Evolutionary conservation across 2,329 filamentous ascomycete species (phyloP).

Genomic region (Venturia pyrina): DNA sequence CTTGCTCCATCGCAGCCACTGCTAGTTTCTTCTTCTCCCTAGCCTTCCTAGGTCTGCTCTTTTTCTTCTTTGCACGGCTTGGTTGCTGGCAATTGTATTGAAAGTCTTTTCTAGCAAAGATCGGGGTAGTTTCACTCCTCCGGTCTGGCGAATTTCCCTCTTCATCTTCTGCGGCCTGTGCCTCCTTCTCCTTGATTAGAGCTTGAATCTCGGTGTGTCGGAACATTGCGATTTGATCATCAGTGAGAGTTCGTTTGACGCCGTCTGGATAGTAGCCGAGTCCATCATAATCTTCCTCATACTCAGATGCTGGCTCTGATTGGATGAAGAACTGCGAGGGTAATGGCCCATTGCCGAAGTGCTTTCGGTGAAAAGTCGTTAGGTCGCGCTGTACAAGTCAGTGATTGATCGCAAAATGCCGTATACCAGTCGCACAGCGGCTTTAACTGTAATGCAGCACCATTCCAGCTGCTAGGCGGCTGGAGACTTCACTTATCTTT

Average conservation of each 20-base stretch:
- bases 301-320: not conserved
- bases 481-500: too few species aligned
- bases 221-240: conserved; percentile 85
- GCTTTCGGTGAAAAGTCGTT: conserved; percentile 31
- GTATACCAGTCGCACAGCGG: not conserved
- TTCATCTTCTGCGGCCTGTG: not conserved
- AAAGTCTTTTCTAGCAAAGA: conserved; percentile 15
- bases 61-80: conserved; percentile 11
- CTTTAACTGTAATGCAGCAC: too few species aligned
- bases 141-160: not conserved
- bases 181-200: conserved; percentile 44
- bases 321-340: conserved; percentile 7
- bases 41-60: conserved; percentile 3
- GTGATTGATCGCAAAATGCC: not conserved
- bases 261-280: conserved; percentile 83
- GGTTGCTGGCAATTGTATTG: conserved; percentile 15
- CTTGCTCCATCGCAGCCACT: conserved; percentile 29
- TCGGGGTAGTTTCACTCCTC: not conserved
- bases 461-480: too few species aligned
- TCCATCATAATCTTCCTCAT: conserved; percentile 50
- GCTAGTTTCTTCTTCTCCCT: conserved; percentile 28
- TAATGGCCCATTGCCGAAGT: conserved; percentile 31
- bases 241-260: conserved; percentile 77
- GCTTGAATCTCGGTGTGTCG: conserved; percentile 76
- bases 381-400: conserved; percentile 30